These are phyloP conservation scores for Dinochytrium kinnereticum DNA, from an alignment of 371 early-diverging fungal species.

Conservation along the genomic window DNA sequence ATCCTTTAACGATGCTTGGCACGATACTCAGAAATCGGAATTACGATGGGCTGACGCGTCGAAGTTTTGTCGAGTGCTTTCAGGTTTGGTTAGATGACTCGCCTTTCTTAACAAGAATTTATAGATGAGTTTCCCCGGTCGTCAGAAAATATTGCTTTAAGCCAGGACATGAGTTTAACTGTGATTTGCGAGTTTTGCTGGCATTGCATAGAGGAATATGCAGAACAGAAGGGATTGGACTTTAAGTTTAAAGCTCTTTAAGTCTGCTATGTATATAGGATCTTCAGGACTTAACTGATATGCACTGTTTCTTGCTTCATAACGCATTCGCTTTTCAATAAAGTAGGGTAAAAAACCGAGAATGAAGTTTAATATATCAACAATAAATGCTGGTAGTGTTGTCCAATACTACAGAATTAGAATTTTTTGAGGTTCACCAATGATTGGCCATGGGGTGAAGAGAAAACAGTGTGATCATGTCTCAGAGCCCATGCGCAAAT, in stretches of 20 bases:
- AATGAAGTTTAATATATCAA: no score
- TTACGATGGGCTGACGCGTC: background rate
- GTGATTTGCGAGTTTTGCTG: background rate
- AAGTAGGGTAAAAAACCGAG: no score
- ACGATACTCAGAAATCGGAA: slow-evolving; percentile 8
- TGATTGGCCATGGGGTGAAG: background rate
- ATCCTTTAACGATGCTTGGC: background rate
- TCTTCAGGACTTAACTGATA: background rate
- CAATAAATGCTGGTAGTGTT: no score
- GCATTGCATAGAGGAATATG: slow-evolving; percentile 8
- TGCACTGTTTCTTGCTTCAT: no score
- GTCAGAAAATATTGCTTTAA: background rate
- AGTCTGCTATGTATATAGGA: background rate
- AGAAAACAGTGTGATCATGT: background rate
- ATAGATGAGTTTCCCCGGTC: background rate
- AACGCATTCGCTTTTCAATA: no score
- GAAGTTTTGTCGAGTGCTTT: background rate
- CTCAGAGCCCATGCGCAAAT: background rate
- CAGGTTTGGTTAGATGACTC: background rate
- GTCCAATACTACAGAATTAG: no score
- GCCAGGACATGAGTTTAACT: background rate
- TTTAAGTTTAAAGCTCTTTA: background rate
- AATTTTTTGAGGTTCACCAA: background rate
- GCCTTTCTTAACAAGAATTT: background rate
- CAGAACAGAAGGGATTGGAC: background rate